Base-by-base conservation (phyloP, 1,284 basidiomycete genomes). In the Ustilago esculenta region DNA sequence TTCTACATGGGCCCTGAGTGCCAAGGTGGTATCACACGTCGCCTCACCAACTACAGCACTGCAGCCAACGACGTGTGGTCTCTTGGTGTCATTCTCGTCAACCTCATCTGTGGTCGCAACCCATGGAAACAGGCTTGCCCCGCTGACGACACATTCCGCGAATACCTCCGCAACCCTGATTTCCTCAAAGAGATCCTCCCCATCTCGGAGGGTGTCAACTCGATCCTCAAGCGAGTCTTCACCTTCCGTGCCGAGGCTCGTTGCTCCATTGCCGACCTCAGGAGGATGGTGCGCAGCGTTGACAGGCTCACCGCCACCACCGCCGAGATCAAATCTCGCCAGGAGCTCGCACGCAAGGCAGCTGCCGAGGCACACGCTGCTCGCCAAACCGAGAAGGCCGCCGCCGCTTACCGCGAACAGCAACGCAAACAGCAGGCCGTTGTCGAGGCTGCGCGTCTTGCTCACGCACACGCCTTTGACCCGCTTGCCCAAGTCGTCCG, bases 1-100 rank as follows among this genome's bases (percentile, higher is more conserved):
- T 96, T 95, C 83, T 96, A 97, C 84, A 94, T 94, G 92, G 91
- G 90, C 81, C 92, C 93, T 82, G 95, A 98, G 84, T 97, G 94
- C 82, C 92, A 95, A 83, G 93, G 93, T 50, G 92, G 90, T 64
- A 85, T 88, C 59, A 66, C 61, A 6, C 59, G 43, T 15, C 81
- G 83, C 8, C 77, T 86, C 14, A 88, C 83, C 84, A 87, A 78
- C 21, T 95, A 92, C 84, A 90, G 87, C 41, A 90, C 92, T 17
- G 77, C 78, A 12, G 73, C 75, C 43, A 90, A 89, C 80, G 94
- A 98, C 79, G 87, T 97, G 59, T 98, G 95, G 95, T 89, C 94
- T 3, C 85, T 97, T 54, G 95, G 95, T 37, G 94, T 98, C 76
- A 86, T 87, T 68, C 89, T 99, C 42, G 89, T 98, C 82, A 96